Percentiles rank a stretch among this genome's conserved stretches.
Evolutionary conservation across 129 eudicot species (phyloP).

Genomic region (Silybum marianum): DNA sequence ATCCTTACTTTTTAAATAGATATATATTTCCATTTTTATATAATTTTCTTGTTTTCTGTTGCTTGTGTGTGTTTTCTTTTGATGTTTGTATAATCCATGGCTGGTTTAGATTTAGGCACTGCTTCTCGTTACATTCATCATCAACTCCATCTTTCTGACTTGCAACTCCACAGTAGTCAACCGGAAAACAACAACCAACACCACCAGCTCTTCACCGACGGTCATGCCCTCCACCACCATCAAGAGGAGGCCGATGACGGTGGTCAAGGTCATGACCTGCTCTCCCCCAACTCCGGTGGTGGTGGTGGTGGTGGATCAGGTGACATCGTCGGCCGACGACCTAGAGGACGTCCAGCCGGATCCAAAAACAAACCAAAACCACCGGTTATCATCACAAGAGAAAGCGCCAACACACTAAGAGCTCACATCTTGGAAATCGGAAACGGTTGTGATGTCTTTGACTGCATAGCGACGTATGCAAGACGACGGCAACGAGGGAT

Average conservation of each 20-base stretch:
- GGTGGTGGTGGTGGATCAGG: conserved; percentile 28
- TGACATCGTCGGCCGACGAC: conserved; percentile 37
- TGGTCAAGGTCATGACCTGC: conserved; percentile 16
- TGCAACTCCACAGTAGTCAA: conserved; percentile 40
- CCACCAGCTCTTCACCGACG: conserved; percentile 37
- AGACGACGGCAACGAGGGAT: conserved; percentile 45
- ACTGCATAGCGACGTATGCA: conserved; percentile 41
- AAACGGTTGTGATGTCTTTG: conserved; percentile 45
- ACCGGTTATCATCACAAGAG: conserved; percentile 46
- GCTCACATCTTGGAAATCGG: conserved; percentile 46
- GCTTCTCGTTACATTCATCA: conserved; percentile 49
- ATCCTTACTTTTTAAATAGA: conserved; percentile 25
- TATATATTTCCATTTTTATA: conserved; percentile 32
- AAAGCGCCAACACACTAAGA: conserved; percentile 47
- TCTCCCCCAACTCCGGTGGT: conserved; percentile 33
- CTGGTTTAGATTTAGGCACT: conserved; percentile 51
- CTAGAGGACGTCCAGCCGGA: conserved; percentile 52
- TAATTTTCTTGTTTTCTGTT: conserved; percentile 55
- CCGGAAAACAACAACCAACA: conserved; percentile 33
- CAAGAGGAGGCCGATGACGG: conserved; percentile 13
- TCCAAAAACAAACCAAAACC: conserved; percentile 54
- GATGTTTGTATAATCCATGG: conserved; percentile 45
- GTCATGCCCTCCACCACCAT: conserved; percentile 22
- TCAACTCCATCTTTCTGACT: conserved; percentile 43
- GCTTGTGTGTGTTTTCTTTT: conserved; percentile 45